Evolutionary conservation across 208 protist species (phyloP).

Genomic region (Leishmania lainsoni): DNA sequence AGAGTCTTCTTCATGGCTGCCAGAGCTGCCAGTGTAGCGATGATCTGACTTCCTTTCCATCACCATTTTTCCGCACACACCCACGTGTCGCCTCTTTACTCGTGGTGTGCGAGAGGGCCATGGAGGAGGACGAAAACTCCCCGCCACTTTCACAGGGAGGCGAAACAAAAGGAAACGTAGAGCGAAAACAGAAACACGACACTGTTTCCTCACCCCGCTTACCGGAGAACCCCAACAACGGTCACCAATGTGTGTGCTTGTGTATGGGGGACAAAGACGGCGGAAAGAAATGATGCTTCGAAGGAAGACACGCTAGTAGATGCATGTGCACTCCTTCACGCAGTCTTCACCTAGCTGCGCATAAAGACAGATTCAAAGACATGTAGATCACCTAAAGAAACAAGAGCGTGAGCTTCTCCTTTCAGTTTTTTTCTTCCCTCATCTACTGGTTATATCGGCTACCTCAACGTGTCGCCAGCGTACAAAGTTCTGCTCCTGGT

Average conservation of each 20-base stretch:
- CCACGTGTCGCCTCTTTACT: not conserved
- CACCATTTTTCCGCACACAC: not conserved
- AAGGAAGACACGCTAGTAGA: not conserved
- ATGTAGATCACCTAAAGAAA: too few relatives aligned
- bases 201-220: not conserved
- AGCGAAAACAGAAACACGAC: not conserved
- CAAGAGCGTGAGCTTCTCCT: not conserved
- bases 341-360: not conserved
- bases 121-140: not conserved
- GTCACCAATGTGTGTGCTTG: not conserved
- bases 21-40: not conserved
- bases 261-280: not conserved
- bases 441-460: not conserved
- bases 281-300: not conserved
- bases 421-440: not conserved
- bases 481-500: not conserved
- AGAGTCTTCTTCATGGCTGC: not conserved
- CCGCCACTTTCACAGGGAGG: not conserved
- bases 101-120: not conserved
- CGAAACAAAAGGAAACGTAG: not conserved
- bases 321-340: not conserved
- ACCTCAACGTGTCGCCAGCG: not conserved
- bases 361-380: not conserved
- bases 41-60: not conserved
- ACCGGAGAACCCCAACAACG: not conserved